Conservation (phyloP, 1,139 yeast species). For the Candida neerlandica region DNA sequence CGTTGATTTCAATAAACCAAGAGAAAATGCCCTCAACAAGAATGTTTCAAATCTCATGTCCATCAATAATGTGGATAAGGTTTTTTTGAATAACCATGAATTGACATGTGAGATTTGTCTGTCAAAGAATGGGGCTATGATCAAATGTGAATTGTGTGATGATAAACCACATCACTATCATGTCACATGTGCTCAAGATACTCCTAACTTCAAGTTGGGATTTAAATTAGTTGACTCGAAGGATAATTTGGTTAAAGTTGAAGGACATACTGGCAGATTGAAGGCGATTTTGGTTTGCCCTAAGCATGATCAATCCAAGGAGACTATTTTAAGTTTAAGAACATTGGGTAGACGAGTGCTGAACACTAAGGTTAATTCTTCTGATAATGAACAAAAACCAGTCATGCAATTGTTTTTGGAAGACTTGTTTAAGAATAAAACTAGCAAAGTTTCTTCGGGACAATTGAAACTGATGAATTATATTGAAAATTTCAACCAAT, state of each 20-base stretch:
- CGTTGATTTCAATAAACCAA: conserved; percentile 14
- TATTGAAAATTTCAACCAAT: conserved; percentile 23
- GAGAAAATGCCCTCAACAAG: conserved; percentile 13
- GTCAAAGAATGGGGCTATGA: conserved; percentile 31
- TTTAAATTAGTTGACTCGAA: conserved; percentile 36
- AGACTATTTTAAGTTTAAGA: conserved; percentile 22
- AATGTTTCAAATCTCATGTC: conserved; percentile 19
- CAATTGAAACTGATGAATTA: conserved; percentile 30
- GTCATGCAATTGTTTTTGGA: conserved; percentile 46
- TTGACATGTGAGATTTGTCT: conserved; percentile 33
- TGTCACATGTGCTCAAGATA: conserved; percentile 67
- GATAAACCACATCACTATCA: conserved; percentile 40
- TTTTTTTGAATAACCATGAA: conserved; percentile 28
- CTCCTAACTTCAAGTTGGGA: conserved; percentile 45
- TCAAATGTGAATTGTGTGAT: conserved; percentile 33
- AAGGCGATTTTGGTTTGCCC: conserved; percentile 48
- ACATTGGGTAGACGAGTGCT: conserved; percentile 36
- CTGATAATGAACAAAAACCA: conserved; percentile 30
- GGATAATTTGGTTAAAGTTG: conserved; percentile 26
- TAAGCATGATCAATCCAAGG: conserved; percentile 29
- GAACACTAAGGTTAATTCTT: conserved; percentile 20
- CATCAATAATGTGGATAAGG: conserved; percentile 33
- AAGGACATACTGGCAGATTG: conserved; percentile 38
- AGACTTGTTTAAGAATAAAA: conserved; percentile 32
- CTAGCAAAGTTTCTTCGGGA: not conserved